These are phyloP conservation scores for Aspergillus diversus DNA, from an alignment of 495 filamentous ascomycete species.

Conservation along the genomic window DNA sequence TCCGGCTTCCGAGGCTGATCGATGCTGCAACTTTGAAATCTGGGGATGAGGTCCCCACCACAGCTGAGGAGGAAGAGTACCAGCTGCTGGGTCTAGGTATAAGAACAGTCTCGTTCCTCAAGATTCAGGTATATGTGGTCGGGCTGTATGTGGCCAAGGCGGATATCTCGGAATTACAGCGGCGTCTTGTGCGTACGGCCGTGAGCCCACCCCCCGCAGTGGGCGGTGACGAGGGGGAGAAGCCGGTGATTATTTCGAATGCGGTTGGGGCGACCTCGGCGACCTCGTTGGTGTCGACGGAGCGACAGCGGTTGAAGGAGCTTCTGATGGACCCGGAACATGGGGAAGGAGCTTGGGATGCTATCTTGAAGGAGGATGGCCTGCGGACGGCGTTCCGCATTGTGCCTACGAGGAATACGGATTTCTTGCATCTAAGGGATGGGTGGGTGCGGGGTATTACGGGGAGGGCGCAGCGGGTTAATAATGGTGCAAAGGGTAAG, in stretches of 20 bases:
- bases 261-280: conserved; percentile 64
- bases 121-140: conserved; percentile 93
- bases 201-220: conserved; percentile 36
- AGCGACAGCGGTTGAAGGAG: conserved; percentile 71
- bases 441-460: conserved; percentile 87
- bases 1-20: conserved; percentile 58
- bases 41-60: conserved; percentile 38
- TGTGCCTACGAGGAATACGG: conserved; percentile 84
- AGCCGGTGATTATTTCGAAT: conserved; percentile 40
- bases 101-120: conserved; percentile 84
- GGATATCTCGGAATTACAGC: conserved; percentile 67
- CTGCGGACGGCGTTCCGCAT: conserved; percentile 75
- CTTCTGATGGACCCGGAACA: conserved; percentile 69
- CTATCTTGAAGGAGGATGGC: conserved; percentile 63
- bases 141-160: conserved; percentile 84
- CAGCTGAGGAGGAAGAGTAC: conserved; percentile 64
- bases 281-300: conserved; percentile 76
- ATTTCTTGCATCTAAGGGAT: conserved; percentile 89
- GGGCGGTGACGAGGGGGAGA: conserved; percentile 46
- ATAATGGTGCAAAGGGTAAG: conserved; percentile 23
- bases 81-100: conserved; percentile 85
- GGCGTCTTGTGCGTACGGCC: conserved; percentile 52
- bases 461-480: conserved; percentile 58
- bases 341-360: conserved; percentile 72
- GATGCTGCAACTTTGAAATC: conserved; percentile 43